Evolutionary conservation across 1,284 basidiomycete genomes (phyloP).

Genomic region (Pseudozyma tsukubaensis): DNA sequence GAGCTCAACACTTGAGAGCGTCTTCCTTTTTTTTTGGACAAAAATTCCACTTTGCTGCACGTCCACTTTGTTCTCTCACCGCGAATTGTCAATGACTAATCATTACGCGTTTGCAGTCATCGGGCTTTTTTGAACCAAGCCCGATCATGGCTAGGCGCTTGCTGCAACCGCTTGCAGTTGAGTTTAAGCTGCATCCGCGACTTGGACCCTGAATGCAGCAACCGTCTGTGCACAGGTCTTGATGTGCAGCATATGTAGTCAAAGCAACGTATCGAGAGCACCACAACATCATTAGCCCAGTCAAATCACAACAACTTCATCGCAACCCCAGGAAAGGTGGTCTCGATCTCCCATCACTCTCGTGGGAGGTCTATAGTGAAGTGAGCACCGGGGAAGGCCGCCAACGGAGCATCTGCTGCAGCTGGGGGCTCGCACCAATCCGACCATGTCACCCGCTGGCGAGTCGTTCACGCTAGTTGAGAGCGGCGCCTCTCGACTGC

Average conservation of each 20-base stretch:
- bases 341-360: too few species aligned
- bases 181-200: not conserved
- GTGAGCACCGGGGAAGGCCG: too few species aligned
- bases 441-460: slow-evolving; percentile 18
- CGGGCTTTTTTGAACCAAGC: too few species aligned
- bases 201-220: slow-evolving; percentile 1
- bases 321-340: too few species aligned
- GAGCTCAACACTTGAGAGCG: not conserved
- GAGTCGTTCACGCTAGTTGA: slow-evolving; percentile 49
- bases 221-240: not conserved
- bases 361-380: too few species aligned
- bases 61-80: slow-evolving; percentile 15
- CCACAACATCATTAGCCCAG: not conserved
- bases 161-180: too few species aligned
- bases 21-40: not conserved
- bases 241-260: not conserved
- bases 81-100: slow-evolving; percentile 1
- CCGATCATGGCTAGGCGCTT: too few species aligned
- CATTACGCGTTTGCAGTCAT: not conserved
- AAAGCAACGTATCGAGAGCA: not conserved
- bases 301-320: not conserved
- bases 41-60: slow-evolving; percentile 31
- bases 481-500: slow-evolving; percentile 42
- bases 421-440: not conserved
- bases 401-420: not conserved